Percentiles rank a stretch among this genome's conserved stretches.
Evolutionary conservation across 2,329 filamentous ascomycete species (phyloP).

Genomic region (Gnomoniopsis sp.): DNA sequence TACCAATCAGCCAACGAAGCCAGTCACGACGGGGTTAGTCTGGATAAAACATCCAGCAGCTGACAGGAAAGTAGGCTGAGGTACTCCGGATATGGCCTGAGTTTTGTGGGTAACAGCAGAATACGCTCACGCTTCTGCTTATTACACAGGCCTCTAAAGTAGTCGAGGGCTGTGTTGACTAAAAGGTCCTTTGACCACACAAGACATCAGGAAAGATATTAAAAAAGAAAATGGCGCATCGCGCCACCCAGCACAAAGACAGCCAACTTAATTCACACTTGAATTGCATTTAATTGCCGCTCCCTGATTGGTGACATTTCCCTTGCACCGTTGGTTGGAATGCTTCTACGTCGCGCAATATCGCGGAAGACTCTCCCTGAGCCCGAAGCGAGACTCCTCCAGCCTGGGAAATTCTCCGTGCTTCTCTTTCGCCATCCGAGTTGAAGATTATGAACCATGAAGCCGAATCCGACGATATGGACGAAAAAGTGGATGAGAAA

Average conservation of each 20-base stretch:
- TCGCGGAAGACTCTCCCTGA: constrained; percentile 1
- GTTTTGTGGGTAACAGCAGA: neutral
- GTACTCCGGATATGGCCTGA: neutral
- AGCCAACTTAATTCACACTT: neutral
- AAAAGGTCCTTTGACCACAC: neutral
- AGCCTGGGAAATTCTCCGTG: neutral
- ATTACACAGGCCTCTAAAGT: neutral
- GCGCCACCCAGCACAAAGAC: neutral
- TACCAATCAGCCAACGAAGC: neutral
- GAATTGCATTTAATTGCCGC: neutral
- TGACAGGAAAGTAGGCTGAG: neutral
- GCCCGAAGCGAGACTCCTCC: neutral
- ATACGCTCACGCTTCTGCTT: neutral
- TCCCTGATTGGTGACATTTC: neutral
- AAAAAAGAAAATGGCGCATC: too few relatives aligned
- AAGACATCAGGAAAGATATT: too few relatives aligned
- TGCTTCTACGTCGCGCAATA: neutral
- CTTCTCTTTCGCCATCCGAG: neutral
- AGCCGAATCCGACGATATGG: constrained; percentile 6
- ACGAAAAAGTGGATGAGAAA: constrained; percentile 10
- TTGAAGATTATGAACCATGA: neutral
- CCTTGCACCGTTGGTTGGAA: neutral
- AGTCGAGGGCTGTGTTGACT: neutral
- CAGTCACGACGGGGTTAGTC: neutral
- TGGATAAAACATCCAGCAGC: neutral